Conservation (phyloP, 2,329 filamentous ascomycete species). For the Colletotrichum australisinense region DNA sequence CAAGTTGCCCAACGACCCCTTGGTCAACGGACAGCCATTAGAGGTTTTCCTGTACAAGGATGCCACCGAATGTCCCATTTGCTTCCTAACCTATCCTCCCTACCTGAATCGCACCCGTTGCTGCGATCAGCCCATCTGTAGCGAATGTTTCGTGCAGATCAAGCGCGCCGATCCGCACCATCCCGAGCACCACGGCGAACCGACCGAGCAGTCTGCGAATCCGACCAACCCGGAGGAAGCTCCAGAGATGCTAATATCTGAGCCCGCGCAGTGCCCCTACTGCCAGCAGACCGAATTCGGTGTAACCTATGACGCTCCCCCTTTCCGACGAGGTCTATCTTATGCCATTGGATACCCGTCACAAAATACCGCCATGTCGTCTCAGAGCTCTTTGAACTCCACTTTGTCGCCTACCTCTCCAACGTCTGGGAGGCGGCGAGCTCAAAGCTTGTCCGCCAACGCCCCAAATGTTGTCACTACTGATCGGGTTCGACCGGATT, state of each 20-base stretch:
- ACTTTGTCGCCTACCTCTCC: conserved; percentile 54
- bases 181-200: conserved; percentile 78
- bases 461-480: conserved; percentile 91
- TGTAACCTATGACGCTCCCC: conserved; percentile 91
- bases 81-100: conserved; percentile 94
- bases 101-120: conserved; percentile 95
- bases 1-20: conserved; percentile 83
- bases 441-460: conserved; percentile 79
- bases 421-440: conserved; percentile 56
- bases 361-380: conserved; percentile 82
- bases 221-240: conserved; percentile 61
- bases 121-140: conserved; percentile 96
- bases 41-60: conserved; percentile 96
- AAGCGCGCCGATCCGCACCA: conserved; percentile 93
- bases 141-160: conserved; percentile 98
- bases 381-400: conserved; percentile 82
- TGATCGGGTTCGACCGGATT: conserved; percentile 92
- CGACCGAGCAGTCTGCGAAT: conserved; percentile 39
- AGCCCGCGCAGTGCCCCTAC: conserved; percentile 92
- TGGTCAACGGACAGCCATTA: conserved; percentile 92
- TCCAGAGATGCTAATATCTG: conserved; percentile 81
- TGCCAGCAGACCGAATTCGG: conserved; percentile 96
- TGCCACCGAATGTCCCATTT: conserved; percentile 91
- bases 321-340: conserved; percentile 85
- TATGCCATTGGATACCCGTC: conserved; percentile 68